Base-by-base conservation (phyloP, 176 grass and related monocot genomes). In the Raddia guianensis region DNA sequence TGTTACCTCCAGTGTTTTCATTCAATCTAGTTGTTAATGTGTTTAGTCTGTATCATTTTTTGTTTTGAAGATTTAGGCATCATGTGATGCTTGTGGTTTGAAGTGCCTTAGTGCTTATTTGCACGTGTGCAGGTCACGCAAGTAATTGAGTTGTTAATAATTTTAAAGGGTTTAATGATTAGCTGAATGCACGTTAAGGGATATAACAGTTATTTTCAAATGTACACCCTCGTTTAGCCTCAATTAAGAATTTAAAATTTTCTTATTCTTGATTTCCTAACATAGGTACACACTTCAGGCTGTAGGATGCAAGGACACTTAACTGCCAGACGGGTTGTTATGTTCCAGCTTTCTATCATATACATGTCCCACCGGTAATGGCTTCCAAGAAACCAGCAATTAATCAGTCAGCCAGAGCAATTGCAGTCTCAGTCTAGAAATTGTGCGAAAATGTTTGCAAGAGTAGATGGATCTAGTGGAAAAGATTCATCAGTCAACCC, bases 391-490 rank as follows among this genome's bases (percentile, higher is more conserved):
- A 52, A 16, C 58, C 12, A 45, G 47, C 37, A 72, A 16, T 27
- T 52, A 49, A 20, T 42, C 57, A 32, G 16, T 82, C 18, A 74
- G 53, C 70, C 8, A 16, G 34, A 44, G 48, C 44, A 72, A 12
- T 77, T 86, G 50, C 58, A 72, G 51, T 14, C 68, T 51, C 73
- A 64, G 34, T 72, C 59, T 77, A 65, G 72, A 35, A 50, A 65
- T 51, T 82, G 14, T 57, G 49, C 19, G 0, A 37, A 72, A 76
- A 77, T 66, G 74, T 59, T 78, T 12, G 78, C 59, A 72, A 82
- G 72, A 77, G 66, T 73, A 62, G 66, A 82, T 82, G 83, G 61
- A 37, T 66, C 58, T 5, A 3, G n/a, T 67, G 20, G 60, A 82
- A 67, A 59, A 20, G 59, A 73, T 77, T 73, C 52, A 1, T 66